phyloP scores from a whole-genome alignment of 805 yeast species.

The Yarrowia yakushimensis region DNA sequence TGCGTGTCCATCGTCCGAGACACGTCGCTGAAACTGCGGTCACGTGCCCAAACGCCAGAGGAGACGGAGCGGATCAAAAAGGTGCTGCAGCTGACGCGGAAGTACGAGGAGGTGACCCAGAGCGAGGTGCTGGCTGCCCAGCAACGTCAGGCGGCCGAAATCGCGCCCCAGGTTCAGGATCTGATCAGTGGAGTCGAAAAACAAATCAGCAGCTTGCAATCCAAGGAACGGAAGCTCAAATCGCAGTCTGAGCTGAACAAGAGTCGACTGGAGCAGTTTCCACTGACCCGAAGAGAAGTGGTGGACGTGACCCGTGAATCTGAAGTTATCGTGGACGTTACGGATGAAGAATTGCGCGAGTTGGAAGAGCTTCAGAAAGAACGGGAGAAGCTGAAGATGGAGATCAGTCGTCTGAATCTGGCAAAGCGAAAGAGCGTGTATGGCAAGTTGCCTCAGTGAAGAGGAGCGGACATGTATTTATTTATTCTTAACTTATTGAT shows the following conservation, averaged over 20 bases:
- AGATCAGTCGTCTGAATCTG: not conserved
- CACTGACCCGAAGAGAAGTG: not conserved
- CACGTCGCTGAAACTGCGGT: not conserved
- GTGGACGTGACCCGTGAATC: not conserved
- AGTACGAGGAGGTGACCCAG: slow-evolving; percentile 19
- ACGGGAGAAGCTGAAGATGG: slow-evolving; percentile 5
- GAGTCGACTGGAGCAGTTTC: slow-evolving; percentile 16
- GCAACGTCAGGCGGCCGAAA: slow-evolving; percentile 7
- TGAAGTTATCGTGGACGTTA: not conserved
- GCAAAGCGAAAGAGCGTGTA: slow-evolving; percentile 7
- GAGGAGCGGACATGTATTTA: not conserved
- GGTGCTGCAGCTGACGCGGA: slow-evolving; percentile 10
- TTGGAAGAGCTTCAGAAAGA: slow-evolving; percentile 5
- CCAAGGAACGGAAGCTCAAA: slow-evolving; percentile 3
- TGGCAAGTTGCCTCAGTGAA: not conserved
- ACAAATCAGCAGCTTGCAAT: not conserved
- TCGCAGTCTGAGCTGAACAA: slow-evolving; percentile 13
- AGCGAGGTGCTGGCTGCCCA: slow-evolving; percentile 17
- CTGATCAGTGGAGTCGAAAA: slow-evolving; percentile 3
- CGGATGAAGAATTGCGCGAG: not conserved
- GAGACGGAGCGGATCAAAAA: slow-evolving; percentile 3
- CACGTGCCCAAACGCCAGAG: slow-evolving; percentile 16
- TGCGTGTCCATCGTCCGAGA: slow-evolving; percentile 7
- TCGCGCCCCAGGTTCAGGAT: slow-evolving; percentile 22
- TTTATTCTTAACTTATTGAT: slow-evolving; percentile 1